These are phyloP conservation scores for Verticillium longisporum DNA, from an alignment of 2,329 filamentous ascomycete species.

Conservation along the genomic window DNA sequence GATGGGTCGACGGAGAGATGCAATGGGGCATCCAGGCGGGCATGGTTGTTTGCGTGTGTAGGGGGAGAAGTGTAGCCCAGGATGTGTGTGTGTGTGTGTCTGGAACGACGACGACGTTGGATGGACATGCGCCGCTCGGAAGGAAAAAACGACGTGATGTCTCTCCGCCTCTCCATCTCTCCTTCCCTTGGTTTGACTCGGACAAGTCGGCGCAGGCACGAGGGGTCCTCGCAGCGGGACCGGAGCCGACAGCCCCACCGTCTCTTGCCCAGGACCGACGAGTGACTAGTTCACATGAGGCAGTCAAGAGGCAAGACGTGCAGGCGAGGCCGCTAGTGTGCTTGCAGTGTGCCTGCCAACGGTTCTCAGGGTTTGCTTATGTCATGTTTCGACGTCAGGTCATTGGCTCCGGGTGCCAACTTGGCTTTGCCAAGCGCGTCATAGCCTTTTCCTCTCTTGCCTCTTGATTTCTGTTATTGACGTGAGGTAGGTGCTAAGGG, in stretches of 20 bases:
- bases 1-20: conserved; percentile 7
- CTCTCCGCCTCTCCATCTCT: too few species aligned
- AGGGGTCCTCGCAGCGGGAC: background rate
- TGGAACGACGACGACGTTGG: too few species aligned
- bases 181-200: background rate
- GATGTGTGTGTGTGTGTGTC: background rate
- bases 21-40: conserved; percentile 7
- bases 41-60: conserved; percentile 3
- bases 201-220: background rate
- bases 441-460: background rate
- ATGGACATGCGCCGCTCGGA: too few species aligned
- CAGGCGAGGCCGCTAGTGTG: background rate
- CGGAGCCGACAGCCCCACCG: background rate
- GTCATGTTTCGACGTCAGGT: background rate
- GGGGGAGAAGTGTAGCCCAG: background rate
- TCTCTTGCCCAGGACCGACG: background rate
- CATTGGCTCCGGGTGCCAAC: background rate
- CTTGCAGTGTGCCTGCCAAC: too few species aligned
- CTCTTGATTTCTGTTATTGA: background rate
- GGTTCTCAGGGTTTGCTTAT: background rate
- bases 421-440: background rate
- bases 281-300: conserved; percentile 20
- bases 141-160: background rate
- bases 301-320: conserved; percentile 21
- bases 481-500: too few species aligned